These are phyloP conservation scores for Blepharisma stoltei DNA, from an alignment of 73 alveolate genomes.

Conservation along the genomic window DNA sequence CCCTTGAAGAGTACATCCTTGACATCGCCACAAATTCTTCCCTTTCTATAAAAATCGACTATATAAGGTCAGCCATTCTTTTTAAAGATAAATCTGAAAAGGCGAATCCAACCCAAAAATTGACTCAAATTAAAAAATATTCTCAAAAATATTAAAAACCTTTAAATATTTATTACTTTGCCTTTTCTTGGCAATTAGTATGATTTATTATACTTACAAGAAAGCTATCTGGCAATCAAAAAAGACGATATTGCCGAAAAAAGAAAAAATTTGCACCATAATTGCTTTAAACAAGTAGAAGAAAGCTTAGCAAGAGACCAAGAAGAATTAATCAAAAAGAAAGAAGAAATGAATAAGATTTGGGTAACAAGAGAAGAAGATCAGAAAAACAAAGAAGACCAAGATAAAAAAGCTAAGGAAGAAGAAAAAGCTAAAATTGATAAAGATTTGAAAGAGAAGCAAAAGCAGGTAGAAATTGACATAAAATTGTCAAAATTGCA, in stretches of 20 bases:
- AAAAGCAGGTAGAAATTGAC: not conserved
- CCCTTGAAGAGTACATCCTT: conserved; percentile 17
- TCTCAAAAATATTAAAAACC: too few species aligned
- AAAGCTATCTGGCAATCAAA: not conserved
- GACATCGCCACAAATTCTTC: not conserved
- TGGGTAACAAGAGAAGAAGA: not conserved
- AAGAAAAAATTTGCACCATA: not conserved
- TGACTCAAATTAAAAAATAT: not conserved
- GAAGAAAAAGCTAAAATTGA: not conserved
- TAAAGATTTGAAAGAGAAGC: not conserved
- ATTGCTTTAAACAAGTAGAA: not conserved
- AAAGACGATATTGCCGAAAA: not conserved
- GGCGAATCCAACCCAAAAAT: not conserved
- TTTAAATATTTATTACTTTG: too few species aligned
- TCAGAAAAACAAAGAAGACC: not conserved
- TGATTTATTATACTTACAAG: too few species aligned
- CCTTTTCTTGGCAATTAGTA: too few species aligned
- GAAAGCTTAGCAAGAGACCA: not conserved
- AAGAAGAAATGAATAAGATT: not conserved
- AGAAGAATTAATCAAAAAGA: not conserved
- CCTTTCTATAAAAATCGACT: not conserved
- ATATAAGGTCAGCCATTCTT: not conserved
- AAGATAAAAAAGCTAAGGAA: conserved; percentile 11
- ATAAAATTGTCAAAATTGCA: not conserved
- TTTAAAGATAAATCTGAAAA: not conserved